Conservation (phyloP, 495 filamentous ascomycete species). For the Xylaria cubensis region DNA sequence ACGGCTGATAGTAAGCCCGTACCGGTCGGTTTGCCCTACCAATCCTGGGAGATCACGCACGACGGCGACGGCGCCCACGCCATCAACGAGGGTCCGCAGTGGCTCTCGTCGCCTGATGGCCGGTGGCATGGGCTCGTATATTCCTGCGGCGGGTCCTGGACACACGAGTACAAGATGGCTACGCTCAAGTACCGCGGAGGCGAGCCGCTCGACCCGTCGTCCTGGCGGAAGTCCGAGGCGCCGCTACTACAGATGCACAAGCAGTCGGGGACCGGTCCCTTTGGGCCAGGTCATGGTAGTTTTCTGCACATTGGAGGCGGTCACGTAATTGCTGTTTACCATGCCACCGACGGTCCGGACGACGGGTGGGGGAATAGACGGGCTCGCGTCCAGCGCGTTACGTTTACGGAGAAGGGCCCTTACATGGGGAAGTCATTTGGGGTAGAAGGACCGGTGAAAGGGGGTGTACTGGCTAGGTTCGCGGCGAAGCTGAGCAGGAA, state of each 20-base stretch:
- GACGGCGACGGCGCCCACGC: conserved; percentile 36
- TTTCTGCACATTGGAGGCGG: conserved; percentile 32
- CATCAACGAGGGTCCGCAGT: conserved; percentile 45
- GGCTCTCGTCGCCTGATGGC: conserved; percentile 38
- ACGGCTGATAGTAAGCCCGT: conserved; percentile 32
- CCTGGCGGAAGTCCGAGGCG: conserved; percentile 39
- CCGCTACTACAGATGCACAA: conserved; percentile 37
- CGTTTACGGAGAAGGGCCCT: conserved; percentile 37
- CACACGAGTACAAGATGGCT: conserved; percentile 45
- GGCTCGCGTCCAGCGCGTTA: conserved; percentile 38
- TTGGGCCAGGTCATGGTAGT: conserved; percentile 40
- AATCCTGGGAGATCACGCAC: conserved; percentile 41
- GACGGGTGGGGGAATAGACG: conserved; percentile 41
- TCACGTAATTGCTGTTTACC: conserved; percentile 40
- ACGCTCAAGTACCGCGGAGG: conserved; percentile 36
- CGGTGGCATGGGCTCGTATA: conserved; percentile 38
- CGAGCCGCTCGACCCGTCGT: conserved; percentile 35
- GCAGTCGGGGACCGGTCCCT: conserved; percentile 25
- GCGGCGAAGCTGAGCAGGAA: conserved; percentile 23
- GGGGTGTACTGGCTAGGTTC: conserved; percentile 23
- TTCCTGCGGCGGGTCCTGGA: conserved; percentile 41
- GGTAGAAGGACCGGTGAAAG: conserved; percentile 4
- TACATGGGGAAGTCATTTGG: conserved; percentile 41
- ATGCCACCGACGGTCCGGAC: conserved; percentile 39
- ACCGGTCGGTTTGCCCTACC: conserved; percentile 32